These are phyloP conservation scores for Vitis hybrid DNA, from an alignment of 177 flowering plant genomes.

Conservation along the genomic window DNA sequence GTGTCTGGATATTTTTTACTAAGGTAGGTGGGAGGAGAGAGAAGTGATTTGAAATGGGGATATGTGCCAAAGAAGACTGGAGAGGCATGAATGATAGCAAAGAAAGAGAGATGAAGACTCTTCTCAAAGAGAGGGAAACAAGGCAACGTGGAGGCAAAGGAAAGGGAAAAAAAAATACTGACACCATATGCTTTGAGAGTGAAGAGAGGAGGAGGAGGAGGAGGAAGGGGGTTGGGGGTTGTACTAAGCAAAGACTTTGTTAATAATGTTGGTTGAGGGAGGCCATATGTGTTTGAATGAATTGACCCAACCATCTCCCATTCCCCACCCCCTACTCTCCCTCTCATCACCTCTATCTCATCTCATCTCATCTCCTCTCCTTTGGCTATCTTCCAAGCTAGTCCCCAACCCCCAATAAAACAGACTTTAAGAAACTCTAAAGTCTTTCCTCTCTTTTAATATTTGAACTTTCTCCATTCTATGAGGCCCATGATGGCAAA, in stretches of 20 bases:
- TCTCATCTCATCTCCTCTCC: constrained; percentile 1
- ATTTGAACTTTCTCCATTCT: constrained; percentile 7
- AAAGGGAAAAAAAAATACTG: constrained; percentile 15
- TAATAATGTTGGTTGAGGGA: constrained; percentile 23
- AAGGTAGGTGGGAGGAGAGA: constrained; percentile 8
- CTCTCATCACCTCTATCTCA: constrained; percentile 3
- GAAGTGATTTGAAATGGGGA: constrained; percentile 17
- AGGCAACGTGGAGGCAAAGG: constrained; percentile 28
- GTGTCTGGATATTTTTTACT: neutral
- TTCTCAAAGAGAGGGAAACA: neutral
- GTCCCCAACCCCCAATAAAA: neutral
- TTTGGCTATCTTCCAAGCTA: constrained; percentile 2
- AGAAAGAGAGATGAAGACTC: neutral
- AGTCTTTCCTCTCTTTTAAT: neutral
- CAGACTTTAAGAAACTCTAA: neutral
- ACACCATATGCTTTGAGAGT: constrained; percentile 6
- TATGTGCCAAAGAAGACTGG: constrained; percentile 10
- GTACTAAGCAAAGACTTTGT: constrained; percentile 6
- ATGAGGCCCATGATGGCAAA: no score
- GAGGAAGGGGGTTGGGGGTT: constrained; percentile 8
- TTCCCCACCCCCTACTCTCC: no score
- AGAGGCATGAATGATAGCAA: neutral
- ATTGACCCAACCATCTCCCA: constrained; percentile 17
- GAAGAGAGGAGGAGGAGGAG: no score
- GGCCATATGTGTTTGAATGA: constrained; percentile 4